A percentile compares a stretch with the other conserved stretches of the same genome.
These are phyloP conservation scores for Trichophyton benhamiae DNA, from an alignment of 2,329 filamentous ascomycete genomes.

Conservation along the genomic window DNA sequence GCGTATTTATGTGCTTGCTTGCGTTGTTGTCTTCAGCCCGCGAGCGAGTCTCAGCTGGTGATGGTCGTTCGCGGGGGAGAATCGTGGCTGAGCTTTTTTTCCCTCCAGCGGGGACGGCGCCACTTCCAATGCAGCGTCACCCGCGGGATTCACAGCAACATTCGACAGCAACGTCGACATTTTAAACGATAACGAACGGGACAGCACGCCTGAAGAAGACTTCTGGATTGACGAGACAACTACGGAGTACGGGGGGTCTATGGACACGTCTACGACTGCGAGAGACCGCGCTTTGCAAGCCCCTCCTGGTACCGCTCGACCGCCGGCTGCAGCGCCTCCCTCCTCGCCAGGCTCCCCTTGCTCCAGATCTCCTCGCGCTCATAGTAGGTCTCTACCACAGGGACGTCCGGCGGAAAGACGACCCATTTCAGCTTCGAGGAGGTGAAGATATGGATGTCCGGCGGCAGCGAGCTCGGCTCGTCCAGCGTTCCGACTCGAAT, in stretches of 20 bases:
- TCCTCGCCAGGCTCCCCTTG: slow-evolving; percentile 24
- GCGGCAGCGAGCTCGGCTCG: slow-evolving; percentile 25
- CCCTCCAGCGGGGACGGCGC: background rate
- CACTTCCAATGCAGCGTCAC: background rate
- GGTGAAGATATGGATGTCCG: slow-evolving; percentile 37
- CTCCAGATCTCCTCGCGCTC: slow-evolving; percentile 23
- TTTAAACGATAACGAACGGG: background rate
- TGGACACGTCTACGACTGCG: background rate
- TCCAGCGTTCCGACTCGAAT: slow-evolving; percentile 38
- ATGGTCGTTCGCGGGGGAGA: background rate
- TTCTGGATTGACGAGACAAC: background rate
- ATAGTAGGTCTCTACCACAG: slow-evolving; percentile 30
- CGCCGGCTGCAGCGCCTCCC: background rate
- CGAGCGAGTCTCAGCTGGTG: background rate
- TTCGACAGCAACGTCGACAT: background rate
- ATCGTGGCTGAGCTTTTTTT: background rate
- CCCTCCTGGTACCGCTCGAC: background rate
- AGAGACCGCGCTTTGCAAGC: background rate
- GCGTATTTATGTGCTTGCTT: background rate
- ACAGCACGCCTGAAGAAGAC: background rate
- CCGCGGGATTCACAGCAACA: background rate
- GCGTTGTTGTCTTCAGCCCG: background rate
- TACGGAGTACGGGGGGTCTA: no score
- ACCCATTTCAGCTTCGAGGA: slow-evolving; percentile 31
- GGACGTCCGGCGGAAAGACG: slow-evolving; percentile 21